phyloP scores from a whole-genome alignment of 2,329 filamentous ascomycete genomes.

The Sporothrix brunneoviolacea region DNA sequence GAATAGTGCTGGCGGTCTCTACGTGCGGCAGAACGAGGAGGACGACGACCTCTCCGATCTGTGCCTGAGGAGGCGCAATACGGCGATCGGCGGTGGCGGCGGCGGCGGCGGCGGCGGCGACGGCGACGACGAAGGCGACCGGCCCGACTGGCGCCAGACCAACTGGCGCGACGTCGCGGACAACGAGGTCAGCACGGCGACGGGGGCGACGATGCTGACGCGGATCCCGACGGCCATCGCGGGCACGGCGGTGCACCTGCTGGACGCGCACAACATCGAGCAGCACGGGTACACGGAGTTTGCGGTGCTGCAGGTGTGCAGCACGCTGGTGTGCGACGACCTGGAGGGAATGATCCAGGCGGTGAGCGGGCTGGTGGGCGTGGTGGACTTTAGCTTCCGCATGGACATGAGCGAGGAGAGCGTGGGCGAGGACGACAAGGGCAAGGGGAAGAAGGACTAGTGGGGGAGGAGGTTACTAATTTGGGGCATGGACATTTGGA shows the following conservation, averaged over 20 bases:
- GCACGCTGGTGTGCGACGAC: conserved; percentile 62
- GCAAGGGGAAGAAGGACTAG: conserved; percentile 20
- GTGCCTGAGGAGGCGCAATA: not conserved
- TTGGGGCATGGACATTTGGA: no score
- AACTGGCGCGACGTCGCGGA: conserved; percentile 12
- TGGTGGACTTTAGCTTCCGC: conserved; percentile 67
- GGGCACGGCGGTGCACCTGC: conserved; percentile 31
- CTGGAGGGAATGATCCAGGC: conserved; percentile 54
- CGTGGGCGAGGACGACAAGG: conserved; percentile 8
- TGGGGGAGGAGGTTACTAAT: no score
- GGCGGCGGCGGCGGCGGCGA: no score
- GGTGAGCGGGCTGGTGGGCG: conserved; percentile 63
- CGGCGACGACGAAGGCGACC: no score
- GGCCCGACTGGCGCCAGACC: not conserved
- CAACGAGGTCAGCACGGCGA: conserved; percentile 10
- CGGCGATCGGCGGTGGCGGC: no score
- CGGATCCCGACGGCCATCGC: conserved; percentile 6
- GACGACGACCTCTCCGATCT: not conserved
- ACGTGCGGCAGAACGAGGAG: conserved; percentile 1
- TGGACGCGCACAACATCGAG: conserved; percentile 58
- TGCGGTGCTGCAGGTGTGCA: conserved; percentile 67
- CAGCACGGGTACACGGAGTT: conserved; percentile 70
- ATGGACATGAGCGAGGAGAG: conserved; percentile 28
- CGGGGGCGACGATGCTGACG: conserved; percentile 10
- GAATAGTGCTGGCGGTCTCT: not conserved